Conservation (phyloP, 2,329 filamentous ascomycete genomes). For the Fusarium brevicatenulatum region DNA sequence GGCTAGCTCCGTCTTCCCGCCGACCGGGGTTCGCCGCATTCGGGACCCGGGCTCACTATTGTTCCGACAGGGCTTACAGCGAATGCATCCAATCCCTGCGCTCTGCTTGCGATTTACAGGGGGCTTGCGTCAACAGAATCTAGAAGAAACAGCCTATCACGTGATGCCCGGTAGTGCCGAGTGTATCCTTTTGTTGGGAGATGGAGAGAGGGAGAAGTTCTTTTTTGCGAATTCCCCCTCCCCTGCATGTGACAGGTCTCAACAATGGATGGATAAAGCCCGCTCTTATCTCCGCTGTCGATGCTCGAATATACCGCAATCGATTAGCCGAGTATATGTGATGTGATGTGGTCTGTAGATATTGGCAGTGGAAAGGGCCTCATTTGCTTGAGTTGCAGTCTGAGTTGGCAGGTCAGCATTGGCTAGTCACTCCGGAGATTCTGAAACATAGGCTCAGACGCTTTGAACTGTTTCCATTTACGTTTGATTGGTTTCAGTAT, state of each 20-base stretch:
- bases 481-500: slow-evolving; percentile 18
- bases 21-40: slow-evolving; percentile 32
- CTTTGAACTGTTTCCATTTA: neutral
- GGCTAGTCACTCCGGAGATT: slow-evolving; percentile 11
- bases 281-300: slow-evolving; percentile 33
- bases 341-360: neutral
- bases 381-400: slow-evolving; percentile 9
- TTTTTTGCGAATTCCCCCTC: neutral
- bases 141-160: slow-evolving; percentile 15
- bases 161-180: slow-evolving; percentile 32
- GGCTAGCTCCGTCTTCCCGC: slow-evolving; percentile 37
- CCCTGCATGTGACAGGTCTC: slow-evolving; percentile 33
- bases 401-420: slow-evolving; percentile 35
- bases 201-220: neutral
- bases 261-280: slow-evolving; percentile 28
- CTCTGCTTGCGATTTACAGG: slow-evolving; percentile 14
- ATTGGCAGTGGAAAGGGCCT: slow-evolving; percentile 5
- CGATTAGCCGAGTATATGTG: slow-evolving; percentile 1
- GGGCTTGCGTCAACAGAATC: slow-evolving; percentile 34
- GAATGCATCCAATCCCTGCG: slow-evolving; percentile 33
- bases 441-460: slow-evolving; percentile 26
- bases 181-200: slow-evolving; percentile 33
- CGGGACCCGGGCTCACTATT: neutral
- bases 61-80: slow-evolving; percentile 15
- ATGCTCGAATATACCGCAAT: slow-evolving; percentile 4